Evolutionary conservation across 202 grass and related monocot species (phyloP), one percentile per base, ranked within the genome.

Genomic region (Saccharum hybrid): DNA sequence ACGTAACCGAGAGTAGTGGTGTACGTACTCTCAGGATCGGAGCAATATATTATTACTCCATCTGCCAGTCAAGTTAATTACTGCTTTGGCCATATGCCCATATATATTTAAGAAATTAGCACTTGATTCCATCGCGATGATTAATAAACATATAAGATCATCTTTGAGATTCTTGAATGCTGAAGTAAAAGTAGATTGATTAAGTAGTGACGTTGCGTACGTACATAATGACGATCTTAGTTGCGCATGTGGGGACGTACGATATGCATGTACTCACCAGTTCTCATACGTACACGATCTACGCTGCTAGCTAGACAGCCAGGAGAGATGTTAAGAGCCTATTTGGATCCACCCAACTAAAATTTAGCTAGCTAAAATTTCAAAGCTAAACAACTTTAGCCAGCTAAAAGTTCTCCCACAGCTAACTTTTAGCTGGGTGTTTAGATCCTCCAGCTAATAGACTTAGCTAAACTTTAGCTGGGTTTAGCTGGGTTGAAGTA

Each of bases 41-140:
- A 56, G 10, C 15, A 72, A 28, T 14, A 74, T 39, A 75, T 8
- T 56, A 56, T 56, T 7, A 57, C 19, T 22, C 54, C 23, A 2
- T 65, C 33, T n/a, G 68, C 16, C 36, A 16, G 63, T 86, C 39
- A 52, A 76, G 37, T 81, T 76, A 81, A 69, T 66, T 69, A 28
- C 13, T 13, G 38, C 10, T 19, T 81, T 51, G 18, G 83, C 21
- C 37, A 69, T 10, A 26, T 23, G 33, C 4, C 36, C 36, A 61
- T 26, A n/a, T n/a, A 61, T 26, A 41, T 45, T 45, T 8, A 77
- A 84, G 16, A 36, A 68, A 61, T 15, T 36, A 3, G 26, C 51
- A 38, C 51, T 70, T 18, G 56, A 70, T 84, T 66, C 48, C 51
- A 61, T 84, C 11, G 23, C 15, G 19, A 18, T 23, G 54, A 59